Base-by-base conservation (phyloP, 73 alveolate genomes). In the Stentor roeselii region DNA sequence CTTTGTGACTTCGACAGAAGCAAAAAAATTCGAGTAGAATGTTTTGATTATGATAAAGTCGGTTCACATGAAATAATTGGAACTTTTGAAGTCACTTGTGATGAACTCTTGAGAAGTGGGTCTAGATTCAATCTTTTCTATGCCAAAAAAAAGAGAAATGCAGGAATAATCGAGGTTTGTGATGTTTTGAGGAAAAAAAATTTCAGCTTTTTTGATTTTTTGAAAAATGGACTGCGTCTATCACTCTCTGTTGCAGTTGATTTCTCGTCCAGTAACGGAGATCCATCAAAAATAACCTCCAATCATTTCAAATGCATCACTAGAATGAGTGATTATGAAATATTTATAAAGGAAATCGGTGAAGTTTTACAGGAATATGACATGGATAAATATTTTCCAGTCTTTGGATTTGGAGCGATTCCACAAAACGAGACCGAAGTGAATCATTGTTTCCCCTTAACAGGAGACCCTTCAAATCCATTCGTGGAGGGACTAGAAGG, bases 381-480 rank as follows among this genome's bases (percentile, higher is more conserved):
- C 86, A 87, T 86, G 82, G 97, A 91, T 60, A 90, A 93, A 84
- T 74, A 86, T 42, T 87, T 91, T 36, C 98, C 98, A 32, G 91
- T 92, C 30, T 93, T 80, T 88, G 98, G 98, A 4, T 93, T 89
- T 82, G 98, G 98, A 0, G 95, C 93, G 27, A 90, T 86, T 83
- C 90, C 91, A 32, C 78, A 89, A 42, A 84, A 74, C 11, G 59
- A 50, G 50, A 67, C 90, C 42, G n/a, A n/a, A n/a, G 83, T 74
- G 59, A 32, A 78, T 35, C 97, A 92, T 85, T 91, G 94, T 83
- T 92, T 92, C 76, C 88, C 90, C 34, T 87, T 92, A 59, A 87
- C 86, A 60, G 94, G 95, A 6, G 59, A 84, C 39, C 87, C 90
- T 11, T 35, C 60, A n/a, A 85, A 86, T 42, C 98, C 98, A 0